Base-by-base conservation (phyloP, 2,329 filamentous ascomycete genomes). In the Pseudogymnoascus sp. region DNA sequence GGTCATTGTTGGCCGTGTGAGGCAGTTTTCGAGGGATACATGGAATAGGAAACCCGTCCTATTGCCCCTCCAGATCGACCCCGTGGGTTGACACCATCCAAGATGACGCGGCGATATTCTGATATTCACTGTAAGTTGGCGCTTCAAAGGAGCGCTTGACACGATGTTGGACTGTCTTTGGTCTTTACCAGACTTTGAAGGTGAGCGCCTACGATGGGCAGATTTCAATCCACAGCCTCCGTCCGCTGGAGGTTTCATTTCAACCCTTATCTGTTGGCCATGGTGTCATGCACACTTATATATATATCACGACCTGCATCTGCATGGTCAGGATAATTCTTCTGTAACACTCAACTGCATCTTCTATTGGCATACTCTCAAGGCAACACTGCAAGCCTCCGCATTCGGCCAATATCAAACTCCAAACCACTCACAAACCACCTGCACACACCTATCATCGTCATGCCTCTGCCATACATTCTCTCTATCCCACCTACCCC, bases 1-100 rank as follows among this genome's bases (percentile, higher is more conserved):
- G 47, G 8, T 25, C 47, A 56, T 56, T 56, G 47, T 56, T 56
- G 47, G 47, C 47, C 47, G 47, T 56, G 47, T 56, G 47, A 56
- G 47, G 47, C 47, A 56, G 25, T 56, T 18, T 14, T 5, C 23
- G 47, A 33, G 25, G 6, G 6, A 18, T 33, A 56, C 47, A 31
- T 56, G 47, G 8, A 56, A 56, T 56, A 33, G 47, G 47, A 31
- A 56, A 56, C 25, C 47, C 47, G 47, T n/a, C 47, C 47, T 56
- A 18, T 18, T 33, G 14, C 28, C 47, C 47, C 47, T 56, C 28
- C 28, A 18, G n/a, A 56, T 56, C 47, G 25, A 33, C 47, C 47
- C 25, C 47, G 47, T 56, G 47, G 47, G 47, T 56, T 18, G 47
- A 33, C 47, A 18, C 25, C 25, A 12, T 4, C 47, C 47, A 56